These are phyloP conservation scores for Candida anutae DNA, from an alignment of 1,139 yeast species.

Conservation along the genomic window DNA sequence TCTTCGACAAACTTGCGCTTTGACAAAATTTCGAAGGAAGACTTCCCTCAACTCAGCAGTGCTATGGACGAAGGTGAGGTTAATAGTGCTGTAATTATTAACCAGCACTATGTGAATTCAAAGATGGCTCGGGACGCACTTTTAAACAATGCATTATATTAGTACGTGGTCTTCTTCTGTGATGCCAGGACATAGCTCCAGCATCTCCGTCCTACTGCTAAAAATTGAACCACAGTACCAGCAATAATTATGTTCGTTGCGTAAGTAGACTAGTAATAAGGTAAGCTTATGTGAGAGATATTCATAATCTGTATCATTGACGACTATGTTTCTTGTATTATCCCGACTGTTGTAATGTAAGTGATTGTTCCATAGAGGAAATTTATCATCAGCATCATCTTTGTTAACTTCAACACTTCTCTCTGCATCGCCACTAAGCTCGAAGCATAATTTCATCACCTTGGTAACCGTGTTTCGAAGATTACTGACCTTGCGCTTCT, in stretches of 20 bases:
- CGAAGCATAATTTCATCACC: slow-evolving; percentile 18
- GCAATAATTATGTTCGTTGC: background rate
- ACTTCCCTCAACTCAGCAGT: slow-evolving; percentile 1
- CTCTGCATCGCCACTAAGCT: slow-evolving; percentile 20
- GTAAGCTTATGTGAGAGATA: background rate
- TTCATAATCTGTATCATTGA: background rate
- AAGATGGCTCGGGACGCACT: slow-evolving; percentile 10
- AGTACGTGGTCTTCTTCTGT: slow-evolving; percentile 3
- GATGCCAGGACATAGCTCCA: background rate
- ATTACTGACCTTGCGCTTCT: background rate
- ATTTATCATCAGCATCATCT: too few relatives aligned
- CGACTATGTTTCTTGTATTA: too few relatives aligned
- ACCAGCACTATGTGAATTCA: slow-evolving; percentile 12
- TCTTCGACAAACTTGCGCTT: slow-evolving; percentile 11
- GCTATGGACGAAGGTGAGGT: slow-evolving; percentile 14
- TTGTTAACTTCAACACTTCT: background rate
- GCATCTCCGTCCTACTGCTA: background rate
- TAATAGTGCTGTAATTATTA: slow-evolving; percentile 8
- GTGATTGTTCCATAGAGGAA: too few relatives aligned
- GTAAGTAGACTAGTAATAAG: background rate
- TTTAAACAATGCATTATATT: slow-evolving; percentile 6
- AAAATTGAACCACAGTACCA: background rate
- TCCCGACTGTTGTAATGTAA: too few relatives aligned
- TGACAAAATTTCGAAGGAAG: slow-evolving; percentile 11
- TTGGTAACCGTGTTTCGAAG: background rate